phyloP scores from a whole-genome alignment of 2,329 filamentous ascomycete species.

The Arachnomyces sp. region DNA sequence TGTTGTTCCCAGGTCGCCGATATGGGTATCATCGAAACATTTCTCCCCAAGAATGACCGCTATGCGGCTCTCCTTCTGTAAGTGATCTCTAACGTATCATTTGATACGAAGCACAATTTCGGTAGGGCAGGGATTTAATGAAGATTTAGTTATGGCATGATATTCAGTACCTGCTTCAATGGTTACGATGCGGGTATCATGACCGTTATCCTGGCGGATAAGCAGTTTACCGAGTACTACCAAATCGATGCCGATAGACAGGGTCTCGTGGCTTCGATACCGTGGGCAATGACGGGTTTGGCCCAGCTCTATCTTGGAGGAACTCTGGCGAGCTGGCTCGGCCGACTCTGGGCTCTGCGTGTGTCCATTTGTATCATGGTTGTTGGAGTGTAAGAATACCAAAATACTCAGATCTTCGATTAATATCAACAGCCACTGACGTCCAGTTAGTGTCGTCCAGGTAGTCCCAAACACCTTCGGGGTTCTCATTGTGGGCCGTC shows the following conservation, averaged over 20 bases:
- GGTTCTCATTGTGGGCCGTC: slow-evolving; percentile 33
- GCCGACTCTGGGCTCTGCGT: slow-evolving; percentile 33
- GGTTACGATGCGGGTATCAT: slow-evolving; percentile 37
- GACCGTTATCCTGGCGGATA: slow-evolving; percentile 37
- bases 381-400: slow-evolving; percentile 26
- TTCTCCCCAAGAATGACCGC: slow-evolving; percentile 33
- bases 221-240: slow-evolving; percentile 36
- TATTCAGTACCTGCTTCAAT: slow-evolving; percentile 35
- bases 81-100: background rate
- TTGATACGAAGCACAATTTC: slow-evolving; percentile 2
- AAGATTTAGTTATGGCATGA: slow-evolving; percentile 23
- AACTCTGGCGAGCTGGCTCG: slow-evolving; percentile 28
- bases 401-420: background rate
- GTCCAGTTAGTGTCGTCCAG: slow-evolving; percentile 26
- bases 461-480: slow-evolving; percentile 35
- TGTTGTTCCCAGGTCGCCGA: too few species aligned
- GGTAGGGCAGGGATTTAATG: slow-evolving; percentile 19
- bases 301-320: slow-evolving; percentile 35
- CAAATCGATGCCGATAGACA: slow-evolving; percentile 25
- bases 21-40: slow-evolving; percentile 20
- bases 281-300: slow-evolving; percentile 35
- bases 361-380: slow-evolving; percentile 34
- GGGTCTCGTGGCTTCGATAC: slow-evolving; percentile 35
- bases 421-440: slow-evolving; percentile 4
- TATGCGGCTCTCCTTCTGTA: slow-evolving; percentile 28